A percentile compares a stretch with the other conserved stretches of the same genome.
phyloP scores from a whole-genome alignment of 495 filamentous ascomycete species.

The Aspergillus bridgeri region DNA sequence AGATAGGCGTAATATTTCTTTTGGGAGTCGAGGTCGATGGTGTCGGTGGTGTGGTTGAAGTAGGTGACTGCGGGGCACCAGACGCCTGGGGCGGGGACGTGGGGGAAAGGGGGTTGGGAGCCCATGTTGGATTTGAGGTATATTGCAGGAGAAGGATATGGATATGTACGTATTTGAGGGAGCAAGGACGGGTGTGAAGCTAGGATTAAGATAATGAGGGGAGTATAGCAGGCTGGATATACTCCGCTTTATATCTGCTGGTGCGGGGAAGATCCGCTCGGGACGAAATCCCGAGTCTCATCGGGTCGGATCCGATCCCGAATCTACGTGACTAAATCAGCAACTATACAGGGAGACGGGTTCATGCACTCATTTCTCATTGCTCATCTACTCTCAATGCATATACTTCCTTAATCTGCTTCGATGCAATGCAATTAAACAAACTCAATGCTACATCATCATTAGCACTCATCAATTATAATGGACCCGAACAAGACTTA shows the following conservation, averaged over 20 bases:
- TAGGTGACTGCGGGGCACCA: slow-evolving; percentile 44
- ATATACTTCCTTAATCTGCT: no score
- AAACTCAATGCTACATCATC: slow-evolving; percentile 19
- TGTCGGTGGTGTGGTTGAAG: slow-evolving; percentile 53
- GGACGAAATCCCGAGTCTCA: slow-evolving; percentile 10
- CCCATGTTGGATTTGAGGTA: slow-evolving; percentile 11
- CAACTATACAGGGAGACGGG: not conserved
- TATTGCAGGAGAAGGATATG: not conserved
- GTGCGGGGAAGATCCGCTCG: slow-evolving; percentile 15
- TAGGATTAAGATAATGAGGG: not conserved
- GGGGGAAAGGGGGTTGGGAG: slow-evolving; percentile 16
- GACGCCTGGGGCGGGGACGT: slow-evolving; percentile 27
- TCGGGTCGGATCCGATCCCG: not conserved
- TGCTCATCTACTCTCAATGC: not conserved
- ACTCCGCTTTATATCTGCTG: slow-evolving; percentile 9
- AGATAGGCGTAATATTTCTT: slow-evolving; percentile 56
- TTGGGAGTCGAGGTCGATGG: slow-evolving; percentile 46
- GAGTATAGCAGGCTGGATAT: not conserved
- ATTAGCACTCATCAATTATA: slow-evolving; percentile 1
- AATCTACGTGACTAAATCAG: not conserved
- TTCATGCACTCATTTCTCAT: not conserved
- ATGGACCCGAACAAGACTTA: slow-evolving; percentile 25
- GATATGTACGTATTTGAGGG: not conserved
- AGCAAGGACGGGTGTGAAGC: not conserved
- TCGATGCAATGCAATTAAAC: no score